phyloP scores from a whole-genome alignment of 371 early-diverging fungal species.

The Mortierella sp. region DNA sequence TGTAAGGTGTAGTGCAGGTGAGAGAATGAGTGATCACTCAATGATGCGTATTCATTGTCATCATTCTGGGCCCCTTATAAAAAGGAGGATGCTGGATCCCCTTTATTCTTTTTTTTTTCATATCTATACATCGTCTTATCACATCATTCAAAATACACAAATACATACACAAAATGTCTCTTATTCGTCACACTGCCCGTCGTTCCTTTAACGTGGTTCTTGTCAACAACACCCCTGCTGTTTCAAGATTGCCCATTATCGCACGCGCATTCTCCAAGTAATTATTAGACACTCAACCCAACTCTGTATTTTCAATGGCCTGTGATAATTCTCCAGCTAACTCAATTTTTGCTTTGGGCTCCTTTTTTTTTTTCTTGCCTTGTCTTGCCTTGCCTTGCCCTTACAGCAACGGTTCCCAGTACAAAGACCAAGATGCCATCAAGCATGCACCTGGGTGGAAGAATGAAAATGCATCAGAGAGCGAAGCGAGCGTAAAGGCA shows the following conservation, averaged over 20 bases:
- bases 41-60: constrained; percentile 6
- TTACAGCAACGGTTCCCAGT: not conserved
- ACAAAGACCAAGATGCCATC: constrained; percentile 6
- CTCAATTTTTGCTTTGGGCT: not conserved
- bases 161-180: constrained; percentile 23
- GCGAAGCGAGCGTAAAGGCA: constrained; percentile 49
- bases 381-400: too few relatives aligned
- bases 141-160: not conserved
- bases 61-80: not conserved
- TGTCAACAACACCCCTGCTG: constrained; percentile 7
- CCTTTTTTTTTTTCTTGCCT: not conserved
- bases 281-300: too few relatives aligned
- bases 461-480: constrained; percentile 50
- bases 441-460: constrained; percentile 59
- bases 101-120: not conserved
- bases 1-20: not conserved
- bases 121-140: not conserved
- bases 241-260: constrained; percentile 15
- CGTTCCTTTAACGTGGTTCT: constrained; percentile 26
- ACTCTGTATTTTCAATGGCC: not conserved
- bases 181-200: constrained; percentile 24
- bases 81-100: not conserved
- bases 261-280: constrained; percentile 26
- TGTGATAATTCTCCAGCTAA: not conserved
- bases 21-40: not conserved